Percentiles rank a stretch among this genome's conserved stretches.
Evolutionary conservation across 2,329 filamentous ascomycete genomes (phyloP).

Genomic region (Phialophora macrospora): DNA sequence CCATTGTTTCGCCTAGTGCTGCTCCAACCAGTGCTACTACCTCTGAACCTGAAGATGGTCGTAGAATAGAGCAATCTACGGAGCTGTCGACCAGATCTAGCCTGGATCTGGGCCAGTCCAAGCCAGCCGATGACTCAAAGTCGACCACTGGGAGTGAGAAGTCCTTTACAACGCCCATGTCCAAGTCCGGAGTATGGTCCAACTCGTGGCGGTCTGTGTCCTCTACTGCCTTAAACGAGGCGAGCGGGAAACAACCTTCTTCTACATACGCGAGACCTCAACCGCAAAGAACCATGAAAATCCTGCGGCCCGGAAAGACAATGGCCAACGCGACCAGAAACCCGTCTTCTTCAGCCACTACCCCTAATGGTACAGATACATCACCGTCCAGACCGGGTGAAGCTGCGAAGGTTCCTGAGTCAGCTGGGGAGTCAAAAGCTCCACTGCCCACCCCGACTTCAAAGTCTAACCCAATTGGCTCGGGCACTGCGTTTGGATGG

Average conservation of each 20-base stretch:
- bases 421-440: conserved; percentile 22
- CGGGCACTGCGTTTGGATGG: conserved; percentile 94
- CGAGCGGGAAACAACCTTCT: conserved; percentile 25
- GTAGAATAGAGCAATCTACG: conserved; percentile 20
- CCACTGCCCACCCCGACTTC: conserved; percentile 38
- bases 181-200: conserved; percentile 39
- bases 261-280: conserved; percentile 37
- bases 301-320: conserved; percentile 74
- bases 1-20: conserved; percentile 39
- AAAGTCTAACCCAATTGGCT: conserved; percentile 80
- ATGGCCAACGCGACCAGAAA: conserved; percentile 56
- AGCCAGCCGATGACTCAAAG: conserved; percentile 39
- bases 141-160: conserved; percentile 42
- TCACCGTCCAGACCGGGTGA: conserved; percentile 21
- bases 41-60: conserved; percentile 26
- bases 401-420: conserved; percentile 17
- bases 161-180: conserved; percentile 38
- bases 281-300: conserved; percentile 76
- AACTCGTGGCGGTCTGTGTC: conserved; percentile 38
- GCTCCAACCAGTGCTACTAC: conserved; percentile 20
- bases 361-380: conserved; percentile 33
- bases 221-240: conserved; percentile 24
- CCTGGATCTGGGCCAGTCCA: conserved; percentile 26
- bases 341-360: conserved; percentile 41
- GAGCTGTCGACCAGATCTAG: conserved; percentile 32